Evolutionary conservation across 306 rosid species (phyloP).

Genomic region (Cucurbita argyrosperma): DNA sequence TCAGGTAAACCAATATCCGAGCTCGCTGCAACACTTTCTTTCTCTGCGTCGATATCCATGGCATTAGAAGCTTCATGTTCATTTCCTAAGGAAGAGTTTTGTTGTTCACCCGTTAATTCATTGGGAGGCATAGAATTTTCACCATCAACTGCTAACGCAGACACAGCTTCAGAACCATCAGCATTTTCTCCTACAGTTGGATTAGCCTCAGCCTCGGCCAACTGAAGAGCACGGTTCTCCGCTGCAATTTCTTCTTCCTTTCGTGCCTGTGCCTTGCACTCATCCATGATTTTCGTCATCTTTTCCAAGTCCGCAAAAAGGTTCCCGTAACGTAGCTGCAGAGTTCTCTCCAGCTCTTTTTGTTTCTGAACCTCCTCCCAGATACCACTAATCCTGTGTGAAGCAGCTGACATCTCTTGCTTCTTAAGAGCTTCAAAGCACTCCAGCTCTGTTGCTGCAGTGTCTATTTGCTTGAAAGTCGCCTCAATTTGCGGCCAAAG

Average conservation of each 20-base stretch:
- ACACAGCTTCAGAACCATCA: constrained; percentile 11
- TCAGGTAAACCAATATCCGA: background rate
- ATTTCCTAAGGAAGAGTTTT: constrained; percentile 8
- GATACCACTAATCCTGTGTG: constrained; percentile 54
- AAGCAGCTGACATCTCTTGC: constrained; percentile 73
- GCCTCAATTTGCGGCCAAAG: constrained; percentile 85
- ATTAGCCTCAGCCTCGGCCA: constrained; percentile 23
- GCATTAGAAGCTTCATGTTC: background rate
- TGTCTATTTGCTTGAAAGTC: constrained; percentile 72
- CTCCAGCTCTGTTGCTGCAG: constrained; percentile 80
- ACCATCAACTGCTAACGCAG: constrained; percentile 16
- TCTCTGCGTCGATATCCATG: background rate
- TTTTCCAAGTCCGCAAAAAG: constrained; percentile 43
- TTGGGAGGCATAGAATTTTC: constrained; percentile 16
- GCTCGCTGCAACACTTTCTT: background rate
- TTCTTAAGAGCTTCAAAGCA: constrained; percentile 72
- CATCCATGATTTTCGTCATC: constrained; percentile 29
- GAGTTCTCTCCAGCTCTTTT: constrained; percentile 64
- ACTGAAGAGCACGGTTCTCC: constrained; percentile 20
- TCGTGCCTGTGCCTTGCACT: constrained; percentile 28
- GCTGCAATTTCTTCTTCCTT: constrained; percentile 39
- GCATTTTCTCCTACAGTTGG: constrained; percentile 10
- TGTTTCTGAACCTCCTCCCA: constrained; percentile 77
- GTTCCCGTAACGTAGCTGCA: constrained; percentile 61
- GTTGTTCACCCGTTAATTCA: constrained; percentile 23